phyloP scores from a whole-genome alignment of 2,329 filamentous ascomycete species.

The Orbilia quercus region DNA sequence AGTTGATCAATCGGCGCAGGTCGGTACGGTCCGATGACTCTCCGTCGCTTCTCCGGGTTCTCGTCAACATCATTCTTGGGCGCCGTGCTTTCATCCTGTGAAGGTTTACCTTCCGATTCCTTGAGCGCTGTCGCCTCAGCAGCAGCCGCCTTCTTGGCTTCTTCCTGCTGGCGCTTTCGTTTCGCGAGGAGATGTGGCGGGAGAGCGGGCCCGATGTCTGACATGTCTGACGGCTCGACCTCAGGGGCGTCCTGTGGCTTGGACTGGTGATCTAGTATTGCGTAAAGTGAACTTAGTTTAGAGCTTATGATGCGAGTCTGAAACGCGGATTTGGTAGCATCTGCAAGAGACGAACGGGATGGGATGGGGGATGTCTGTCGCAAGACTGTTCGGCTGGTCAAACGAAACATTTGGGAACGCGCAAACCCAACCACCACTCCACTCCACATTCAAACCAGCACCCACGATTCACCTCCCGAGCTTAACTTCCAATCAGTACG shows the following conservation, averaged over 20 bases:
- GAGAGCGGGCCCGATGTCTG: constrained; percentile 61
- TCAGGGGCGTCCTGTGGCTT: constrained; percentile 13
- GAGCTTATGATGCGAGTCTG: constrained; percentile 22
- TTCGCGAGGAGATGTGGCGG: constrained; percentile 62
- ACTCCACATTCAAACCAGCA: constrained; percentile 11
- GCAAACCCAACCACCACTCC: constrained; percentile 24
- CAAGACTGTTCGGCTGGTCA: constrained; percentile 30
- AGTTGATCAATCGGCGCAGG: constrained; percentile 66
- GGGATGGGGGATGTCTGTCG: constrained; percentile 30
- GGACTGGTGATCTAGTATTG: background rate
- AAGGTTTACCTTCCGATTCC: constrained; percentile 56
- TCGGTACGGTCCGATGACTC: constrained; percentile 70
- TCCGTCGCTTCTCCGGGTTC: constrained; percentile 67
- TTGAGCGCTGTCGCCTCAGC: constrained; percentile 28
- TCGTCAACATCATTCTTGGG: constrained; percentile 62
- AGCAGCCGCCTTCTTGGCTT: constrained; percentile 59
- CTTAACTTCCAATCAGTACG: constrained; percentile 10
- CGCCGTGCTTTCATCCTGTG: constrained; percentile 49
- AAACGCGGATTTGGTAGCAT: constrained; percentile 19
- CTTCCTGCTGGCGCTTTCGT: constrained; percentile 62
- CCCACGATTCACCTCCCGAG: constrained; percentile 7
- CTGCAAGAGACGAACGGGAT: background rate
- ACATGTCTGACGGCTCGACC: constrained; percentile 19
- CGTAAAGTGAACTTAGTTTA: background rate
- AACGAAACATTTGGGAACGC: constrained; percentile 45